Conservation (phyloP, 164 flowering plant species). For the Vitis labrusca region DNA sequence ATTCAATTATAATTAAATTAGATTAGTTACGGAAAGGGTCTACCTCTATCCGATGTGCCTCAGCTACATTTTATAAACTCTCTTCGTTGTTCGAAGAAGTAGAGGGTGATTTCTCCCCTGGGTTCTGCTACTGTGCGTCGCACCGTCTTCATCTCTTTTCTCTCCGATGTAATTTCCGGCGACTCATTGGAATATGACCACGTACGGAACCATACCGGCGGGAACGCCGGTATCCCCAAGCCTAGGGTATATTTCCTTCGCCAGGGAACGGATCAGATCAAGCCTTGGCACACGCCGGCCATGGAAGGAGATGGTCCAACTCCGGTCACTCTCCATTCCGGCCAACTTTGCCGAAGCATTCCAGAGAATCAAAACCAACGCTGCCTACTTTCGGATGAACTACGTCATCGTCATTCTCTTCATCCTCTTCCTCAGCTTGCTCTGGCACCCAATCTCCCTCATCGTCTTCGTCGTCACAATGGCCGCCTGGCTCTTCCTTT, state of each 20-base stretch:
- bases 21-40: too few species aligned
- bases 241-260: slow-evolving; percentile 25
- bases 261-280: slow-evolving; percentile 34
- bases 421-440: slow-evolving; percentile 47
- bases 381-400: slow-evolving; percentile 43
- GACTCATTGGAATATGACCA: slow-evolving; percentile 32
- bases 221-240: slow-evolving; percentile 14
- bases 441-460: slow-evolving; percentile 58
- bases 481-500: slow-evolving; percentile 55
- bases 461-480: slow-evolving; percentile 45
- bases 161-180: background rate
- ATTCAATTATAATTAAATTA: too few species aligned
- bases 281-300: slow-evolving; percentile 41
- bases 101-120: too few species aligned
- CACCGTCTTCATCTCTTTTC: background rate
- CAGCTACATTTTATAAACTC: too few species aligned
- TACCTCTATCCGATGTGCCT: too few species aligned
- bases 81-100: too few species aligned
- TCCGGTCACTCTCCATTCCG: slow-evolving; percentile 33
- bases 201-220: slow-evolving; percentile 55
- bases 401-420: slow-evolving; percentile 43
- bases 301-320: slow-evolving; percentile 46
- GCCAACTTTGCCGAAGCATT: slow-evolving; percentile 16
- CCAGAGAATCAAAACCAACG: slow-evolving; percentile 32
- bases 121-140: too few species aligned